Base-by-base conservation (phyloP, 768 basidiomycete genomes). In the Boletus reticulatus region DNA sequence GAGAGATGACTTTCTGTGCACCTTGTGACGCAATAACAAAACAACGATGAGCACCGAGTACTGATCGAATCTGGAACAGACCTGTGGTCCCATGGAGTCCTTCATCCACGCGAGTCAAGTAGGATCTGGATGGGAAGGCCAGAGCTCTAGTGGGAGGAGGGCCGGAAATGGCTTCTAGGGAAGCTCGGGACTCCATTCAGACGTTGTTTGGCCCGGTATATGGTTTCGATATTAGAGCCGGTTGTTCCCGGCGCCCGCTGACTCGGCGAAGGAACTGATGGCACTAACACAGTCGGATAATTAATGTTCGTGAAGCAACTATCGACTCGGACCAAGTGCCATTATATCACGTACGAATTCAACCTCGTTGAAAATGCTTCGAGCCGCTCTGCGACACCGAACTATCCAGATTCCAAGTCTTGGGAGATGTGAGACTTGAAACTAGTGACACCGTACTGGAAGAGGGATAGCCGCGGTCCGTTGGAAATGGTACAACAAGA, bases 1-100 rank as follows among this genome's bases (percentile, higher is more conserved):
- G 68, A 12, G 72, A 66, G 20, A 87, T 79, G 22, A 87, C 68
- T 43, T 74, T 72, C 54, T 78, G 76, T 6, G 84, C 85, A 45
- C 84, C 85, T 85, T 57, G 27, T 29, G 37, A 55, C n/a, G 36
- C n/a, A 36, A 46, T 37, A 32, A 50, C 20, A 49, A 46, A 29
- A 47, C 6, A 49, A 44, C 34, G 32, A 39, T 64, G 41, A 54
- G 12, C 9, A 4, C 31, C 32, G n/a, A 27, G 22, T 19, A 20
- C 4, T 22, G 12, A 20, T 19, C 34, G 14, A 37, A 20, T 43
- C 41, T 6, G 32, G 46, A 38, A 54, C 61, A 45, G 17, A 67
- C 68, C 68, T 36, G 47, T 32, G 24, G 58, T 51, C 14, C 67
- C 69, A 49, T 51, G 51, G 1, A 70, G 65, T 11, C 59, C 67